Conservation (phyloP, 1,284 basidiomycete genomes). For the Leucoagaricus sp. region DNA sequence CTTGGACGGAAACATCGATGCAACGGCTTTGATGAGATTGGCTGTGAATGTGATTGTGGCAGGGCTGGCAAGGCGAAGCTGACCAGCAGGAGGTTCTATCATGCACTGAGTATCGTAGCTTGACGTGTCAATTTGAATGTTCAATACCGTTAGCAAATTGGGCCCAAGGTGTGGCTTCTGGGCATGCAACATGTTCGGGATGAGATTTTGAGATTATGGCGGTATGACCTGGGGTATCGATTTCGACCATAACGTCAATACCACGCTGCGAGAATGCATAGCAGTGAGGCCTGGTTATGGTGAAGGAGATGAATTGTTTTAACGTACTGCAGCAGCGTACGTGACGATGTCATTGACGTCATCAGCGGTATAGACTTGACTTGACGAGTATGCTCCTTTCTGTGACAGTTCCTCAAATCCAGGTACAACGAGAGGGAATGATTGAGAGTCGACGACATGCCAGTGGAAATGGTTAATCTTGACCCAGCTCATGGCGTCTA, state of each 20-base stretch:
- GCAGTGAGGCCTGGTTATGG: conserved; percentile 1
- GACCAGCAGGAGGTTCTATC: conserved; percentile 55
- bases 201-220: conserved; percentile 64
- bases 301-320: background rate
- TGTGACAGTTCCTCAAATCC: conserved; percentile 63
- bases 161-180: conserved; percentile 63
- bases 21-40: conserved; percentile 33
- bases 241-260: conserved; percentile 53
- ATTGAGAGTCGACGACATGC: conserved; percentile 79
- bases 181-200: conserved; percentile 78
- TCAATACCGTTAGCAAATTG: conserved; percentile 64
- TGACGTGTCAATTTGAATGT: background rate
- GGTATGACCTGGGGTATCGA: conserved; percentile 86
- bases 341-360: conserved; percentile 67
- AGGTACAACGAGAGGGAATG: conserved; percentile 74
- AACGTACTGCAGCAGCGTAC: conserved; percentile 73
- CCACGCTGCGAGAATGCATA: conserved; percentile 55
- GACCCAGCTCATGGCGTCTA: conserved; percentile 87
- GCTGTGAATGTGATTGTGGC: conserved; percentile 41
- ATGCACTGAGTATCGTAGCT: background rate
- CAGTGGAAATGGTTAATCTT: conserved; percentile 86
- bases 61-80: conserved; percentile 67
- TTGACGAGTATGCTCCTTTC: conserved; percentile 68
- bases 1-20: conserved; percentile 52
- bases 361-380: conserved; percentile 56